A percentile compares a stretch with the other conserved stretches of the same genome.
These are phyloP conservation scores for Lachnellula hyalina DNA, from an alignment of 2,329 filamentous ascomycete species.

Conservation along the genomic window DNA sequence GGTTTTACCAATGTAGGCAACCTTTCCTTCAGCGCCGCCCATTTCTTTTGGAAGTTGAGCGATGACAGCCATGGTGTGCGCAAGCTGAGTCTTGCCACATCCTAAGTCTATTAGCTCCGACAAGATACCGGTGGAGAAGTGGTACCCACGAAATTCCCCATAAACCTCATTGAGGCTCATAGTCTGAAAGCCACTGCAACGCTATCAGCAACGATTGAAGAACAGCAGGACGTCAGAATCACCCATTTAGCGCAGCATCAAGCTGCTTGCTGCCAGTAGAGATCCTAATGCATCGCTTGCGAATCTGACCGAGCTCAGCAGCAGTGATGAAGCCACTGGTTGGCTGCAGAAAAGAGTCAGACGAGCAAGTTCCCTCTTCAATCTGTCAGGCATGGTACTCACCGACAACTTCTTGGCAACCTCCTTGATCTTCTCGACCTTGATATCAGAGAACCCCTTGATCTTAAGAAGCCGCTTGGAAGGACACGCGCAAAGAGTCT, in stretches of 20 bases:
- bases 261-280: constrained; percentile 67
- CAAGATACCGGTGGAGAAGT: neutral
- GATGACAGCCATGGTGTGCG: constrained; percentile 63
- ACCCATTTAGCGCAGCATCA: constrained; percentile 60
- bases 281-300: constrained; percentile 59
- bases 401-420: constrained; percentile 44
- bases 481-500: constrained; percentile 57
- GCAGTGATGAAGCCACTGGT: constrained; percentile 60
- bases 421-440: constrained; percentile 67
- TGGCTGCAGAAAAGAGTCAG: constrained; percentile 41
- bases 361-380: neutral
- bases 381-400: constrained; percentile 8
- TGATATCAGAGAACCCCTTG: constrained; percentile 65
- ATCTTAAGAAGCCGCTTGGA: constrained; percentile 58
- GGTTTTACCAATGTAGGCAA: constrained; percentile 58
- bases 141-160: constrained; percentile 47
- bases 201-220: constrained; percentile 3
- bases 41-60: constrained; percentile 53
- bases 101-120: constrained; percentile 25
- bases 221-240: constrained; percentile 4
- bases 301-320: constrained; percentile 56
- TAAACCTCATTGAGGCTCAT: constrained; percentile 64
- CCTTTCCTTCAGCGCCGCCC: constrained; percentile 63
- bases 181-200: constrained; percentile 57
- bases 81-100: constrained; percentile 66